These are phyloP conservation scores for Grosmannia huntii DNA, from an alignment of 2,329 filamentous ascomycete genomes.

Conservation along the genomic window DNA sequence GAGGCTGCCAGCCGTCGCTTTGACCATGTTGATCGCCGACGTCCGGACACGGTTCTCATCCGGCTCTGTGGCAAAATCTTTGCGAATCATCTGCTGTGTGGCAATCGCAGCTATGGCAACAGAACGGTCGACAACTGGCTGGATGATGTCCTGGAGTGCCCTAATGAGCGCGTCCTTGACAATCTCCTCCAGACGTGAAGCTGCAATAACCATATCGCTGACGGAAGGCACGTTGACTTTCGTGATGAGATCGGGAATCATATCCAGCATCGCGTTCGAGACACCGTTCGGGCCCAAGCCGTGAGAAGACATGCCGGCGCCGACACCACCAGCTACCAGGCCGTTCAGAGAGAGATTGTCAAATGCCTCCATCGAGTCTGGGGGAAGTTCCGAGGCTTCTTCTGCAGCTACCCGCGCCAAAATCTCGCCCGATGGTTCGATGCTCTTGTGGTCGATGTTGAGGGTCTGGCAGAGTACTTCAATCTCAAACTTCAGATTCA, in stretches of 20 bases:
- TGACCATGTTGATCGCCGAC: constrained; percentile 86
- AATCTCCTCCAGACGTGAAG: constrained; percentile 57
- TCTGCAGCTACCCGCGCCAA: constrained; percentile 58
- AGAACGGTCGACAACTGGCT: constrained; percentile 91
- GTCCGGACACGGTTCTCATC: constrained; percentile 78
- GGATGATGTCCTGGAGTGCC: constrained; percentile 91
- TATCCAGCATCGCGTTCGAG: constrained; percentile 58
- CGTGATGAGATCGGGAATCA: constrained; percentile 71
- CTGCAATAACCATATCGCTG: constrained; percentile 65
- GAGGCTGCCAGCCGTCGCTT: constrained; percentile 83
- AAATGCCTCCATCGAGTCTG: constrained; percentile 66
- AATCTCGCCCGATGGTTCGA: constrained; percentile 79
- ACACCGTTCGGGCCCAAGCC: constrained; percentile 71
- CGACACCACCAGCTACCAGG: constrained; percentile 51
- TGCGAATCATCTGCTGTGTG: constrained; percentile 86
- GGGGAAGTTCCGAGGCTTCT: constrained; percentile 45
- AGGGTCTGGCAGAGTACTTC: constrained; percentile 93
- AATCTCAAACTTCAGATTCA: constrained; percentile 97
- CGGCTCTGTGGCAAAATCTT: constrained; percentile 89
- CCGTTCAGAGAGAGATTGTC: constrained; percentile 71
- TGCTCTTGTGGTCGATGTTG: constrained; percentile 80
- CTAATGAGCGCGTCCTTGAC: constrained; percentile 77
- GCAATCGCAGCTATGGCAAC: constrained; percentile 97
- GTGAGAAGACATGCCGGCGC: not conserved
- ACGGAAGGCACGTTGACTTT: constrained; percentile 70